phyloP scores from a whole-genome alignment of 768 basidiomycete species.

The Dictyophora rubrovolvata region DNA sequence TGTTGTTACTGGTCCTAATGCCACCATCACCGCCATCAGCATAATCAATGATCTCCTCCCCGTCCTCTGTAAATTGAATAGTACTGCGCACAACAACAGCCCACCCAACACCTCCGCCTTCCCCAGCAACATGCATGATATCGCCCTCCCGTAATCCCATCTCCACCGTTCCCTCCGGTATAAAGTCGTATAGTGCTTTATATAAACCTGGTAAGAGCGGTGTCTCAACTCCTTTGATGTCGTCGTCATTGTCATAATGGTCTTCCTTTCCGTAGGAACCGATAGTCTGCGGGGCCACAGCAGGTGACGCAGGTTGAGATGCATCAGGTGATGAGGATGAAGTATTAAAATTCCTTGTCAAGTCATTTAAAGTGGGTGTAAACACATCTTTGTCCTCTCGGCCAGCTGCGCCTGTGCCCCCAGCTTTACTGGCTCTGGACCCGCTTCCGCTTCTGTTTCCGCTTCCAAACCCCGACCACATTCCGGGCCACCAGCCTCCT shows the following conservation, averaged over 20 bases:
- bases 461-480: constrained; percentile 20
- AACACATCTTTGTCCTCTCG: not conserved
- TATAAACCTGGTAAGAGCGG: constrained; percentile 62
- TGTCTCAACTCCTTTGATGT: not conserved
- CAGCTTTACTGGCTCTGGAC: constrained; percentile 10
- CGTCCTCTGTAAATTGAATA: not conserved
- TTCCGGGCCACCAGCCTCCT: constrained; percentile 32
- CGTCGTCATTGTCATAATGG: constrained; percentile 11
- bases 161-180: constrained; percentile 74
- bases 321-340: not conserved
- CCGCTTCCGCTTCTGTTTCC: constrained; percentile 10
- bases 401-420: constrained; percentile 2
- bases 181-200: constrained; percentile 67
- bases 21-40: too few species aligned
- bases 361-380: constrained; percentile 31
- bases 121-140: constrained; percentile 57
- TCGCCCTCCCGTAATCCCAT: constrained; percentile 74
- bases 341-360: constrained; percentile 37
- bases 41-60: constrained; percentile 9
- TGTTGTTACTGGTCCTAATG: constrained; percentile 19
- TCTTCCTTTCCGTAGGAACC: too few species aligned
- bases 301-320: not conserved
- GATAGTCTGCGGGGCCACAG: not conserved
- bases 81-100: constrained; percentile 48
- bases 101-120: constrained; percentile 69